Evolutionary conservation across 768 basidiomycete genomes (phyloP), one percentile per base, ranked within the genome.

Genomic region (Boletellus ananas): DNA sequence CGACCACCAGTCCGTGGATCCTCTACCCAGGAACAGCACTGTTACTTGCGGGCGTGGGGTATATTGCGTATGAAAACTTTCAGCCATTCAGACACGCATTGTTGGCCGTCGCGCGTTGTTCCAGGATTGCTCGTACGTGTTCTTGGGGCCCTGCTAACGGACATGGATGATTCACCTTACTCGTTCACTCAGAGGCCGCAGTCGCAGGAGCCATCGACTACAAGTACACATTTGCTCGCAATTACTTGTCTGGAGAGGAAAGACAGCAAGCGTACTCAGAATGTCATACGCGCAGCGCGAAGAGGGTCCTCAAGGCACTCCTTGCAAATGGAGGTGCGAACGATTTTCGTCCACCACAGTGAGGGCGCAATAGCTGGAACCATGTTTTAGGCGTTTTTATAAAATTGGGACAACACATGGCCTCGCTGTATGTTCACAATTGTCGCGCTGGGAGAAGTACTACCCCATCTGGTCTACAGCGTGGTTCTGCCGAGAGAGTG

Each of bases 361-460:
- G 48, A 50, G 17, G 18, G 27, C 34, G 45, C 34, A 12, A 16
- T 9, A 37, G 56, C 16, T 6, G 27, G 7, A 17, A 43, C 21
- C 7, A 35, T 45, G 13, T 36, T 51, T 6, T 50, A 84, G 88
- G 88, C 16, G 80, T 93, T 20, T 92, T 89, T 65, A 90, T 94
- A 60, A 91, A 93, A 64, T 67, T 92, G 59, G 96, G 94, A 2
- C 95, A 99, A 57, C 87, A 84, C 74, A 85, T 87, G 71, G 89
- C 87, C 64, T 87, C 72, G 63, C 75, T 66, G 73, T 90, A 53
- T 59, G 77, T 72, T 45, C 42, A 11, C 6, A 31, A 9, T 40
- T 34, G 3, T 66, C 50, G 56, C 35, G 64, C 67, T 53, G 16
- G 18, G 16, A 57, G 50, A 46, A 36, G 50, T 50, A 56, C 51